Conservation (phyloP, 495 filamentous ascomycete genomes). For the Schizothecium vesticola region DNA sequence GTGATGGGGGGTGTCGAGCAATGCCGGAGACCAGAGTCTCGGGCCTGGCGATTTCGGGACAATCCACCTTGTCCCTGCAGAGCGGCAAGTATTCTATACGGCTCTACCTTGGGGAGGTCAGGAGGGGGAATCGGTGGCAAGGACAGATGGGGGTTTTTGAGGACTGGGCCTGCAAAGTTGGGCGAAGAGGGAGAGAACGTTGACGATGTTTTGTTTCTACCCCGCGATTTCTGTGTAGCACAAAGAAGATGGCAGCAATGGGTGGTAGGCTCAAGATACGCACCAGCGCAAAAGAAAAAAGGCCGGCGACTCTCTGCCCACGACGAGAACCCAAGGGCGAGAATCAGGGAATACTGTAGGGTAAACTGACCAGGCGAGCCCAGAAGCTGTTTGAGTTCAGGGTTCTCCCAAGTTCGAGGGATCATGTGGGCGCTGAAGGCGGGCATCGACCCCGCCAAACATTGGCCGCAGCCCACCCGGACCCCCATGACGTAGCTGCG, state of each 20-base stretch:
- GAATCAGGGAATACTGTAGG: not conserved
- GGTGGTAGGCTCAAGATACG: not conserved
- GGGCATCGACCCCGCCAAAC: not conserved
- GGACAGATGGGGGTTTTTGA: not conserved
- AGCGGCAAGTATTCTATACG: not conserved
- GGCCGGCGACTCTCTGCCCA: not conserved
- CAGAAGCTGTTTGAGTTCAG: not conserved
- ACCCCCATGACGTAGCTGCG: conserved; percentile 11
- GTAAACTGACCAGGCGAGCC: not conserved
- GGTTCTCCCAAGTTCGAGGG: not conserved
- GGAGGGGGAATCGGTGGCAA: not conserved
- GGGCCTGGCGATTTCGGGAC: not conserved
- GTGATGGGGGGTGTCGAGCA: not conserved
- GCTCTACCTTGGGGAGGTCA: not conserved
- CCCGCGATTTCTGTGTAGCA: not conserved
- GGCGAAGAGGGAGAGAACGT: not conserved
- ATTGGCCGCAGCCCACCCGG: not conserved
- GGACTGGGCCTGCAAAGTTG: not conserved
- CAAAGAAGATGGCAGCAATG: not conserved
- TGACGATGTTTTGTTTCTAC: not conserved
- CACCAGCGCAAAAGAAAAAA: not conserved
- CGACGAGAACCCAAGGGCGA: not conserved
- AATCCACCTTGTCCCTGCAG: not conserved
- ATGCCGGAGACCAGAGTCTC: not conserved
- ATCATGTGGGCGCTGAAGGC: not conserved